These are phyloP conservation scores for Scutellaria baicalensis DNA, from an alignment of 257 asterid genomes.

Conservation along the genomic window DNA sequence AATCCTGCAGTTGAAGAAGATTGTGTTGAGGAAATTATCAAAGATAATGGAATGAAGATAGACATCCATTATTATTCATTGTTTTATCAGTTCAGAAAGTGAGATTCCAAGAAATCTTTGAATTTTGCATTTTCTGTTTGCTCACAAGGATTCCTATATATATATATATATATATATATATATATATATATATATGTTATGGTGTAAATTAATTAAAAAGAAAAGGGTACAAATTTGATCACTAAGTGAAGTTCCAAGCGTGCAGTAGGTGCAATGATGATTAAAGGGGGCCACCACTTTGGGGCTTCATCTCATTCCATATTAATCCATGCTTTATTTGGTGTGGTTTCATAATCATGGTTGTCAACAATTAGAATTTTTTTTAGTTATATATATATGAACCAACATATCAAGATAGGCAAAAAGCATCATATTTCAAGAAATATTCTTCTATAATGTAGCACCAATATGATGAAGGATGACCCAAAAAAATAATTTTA, in stretches of 20 bases:
- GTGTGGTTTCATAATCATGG: conserved; percentile 21
- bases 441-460: background rate
- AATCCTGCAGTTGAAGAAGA: background rate
- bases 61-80: conserved; percentile 12
- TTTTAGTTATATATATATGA: background rate
- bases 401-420: background rate
- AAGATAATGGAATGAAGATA: background rate
- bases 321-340: conserved; percentile 15
- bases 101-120: conserved; percentile 28
- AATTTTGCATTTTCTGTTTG: conserved; percentile 16
- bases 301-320: conserved; percentile 17
- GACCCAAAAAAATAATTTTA: too few species aligned
- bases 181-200: background rate
- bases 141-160: conserved; percentile 14
- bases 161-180: background rate
- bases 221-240: background rate
- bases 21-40: background rate
- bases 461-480: background rate
- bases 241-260: conserved; percentile 31
- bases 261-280: conserved; percentile 38
- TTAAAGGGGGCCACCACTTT: conserved; percentile 30
- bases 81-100: conserved; percentile 12
- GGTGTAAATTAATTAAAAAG: background rate
- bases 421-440: conserved; percentile 3
- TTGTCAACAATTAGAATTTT: background rate